Evolutionary conservation across 139 green algal species (phyloP), one percentile per base, ranked within the genome.

Genomic region (Tetradesmus lagerheimii): DNA sequence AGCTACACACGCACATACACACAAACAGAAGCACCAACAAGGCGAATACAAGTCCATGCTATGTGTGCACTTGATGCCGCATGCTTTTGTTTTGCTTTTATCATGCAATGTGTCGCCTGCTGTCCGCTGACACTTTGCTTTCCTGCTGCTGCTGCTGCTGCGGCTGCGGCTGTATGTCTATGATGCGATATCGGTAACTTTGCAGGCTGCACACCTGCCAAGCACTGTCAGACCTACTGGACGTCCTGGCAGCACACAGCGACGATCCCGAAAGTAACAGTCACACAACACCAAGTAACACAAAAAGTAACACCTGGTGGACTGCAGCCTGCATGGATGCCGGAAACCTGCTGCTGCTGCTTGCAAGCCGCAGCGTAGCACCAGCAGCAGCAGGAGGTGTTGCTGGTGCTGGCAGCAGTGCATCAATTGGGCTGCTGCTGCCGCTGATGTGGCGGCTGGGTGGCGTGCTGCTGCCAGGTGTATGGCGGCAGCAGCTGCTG

Each of bases 401-500:
- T 53, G 82, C 35, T 78, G 57, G 25, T 85, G 41, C 27, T 85
- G 79, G 41, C 29, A 66, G 77, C 77, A 53, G 77, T 29, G 41
- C 45, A 57, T 57, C 45, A 57, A 18, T 86, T n/a, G 12, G 14
- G 16, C 14, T 75, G 20, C 31, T 86, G 20, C 80, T 86, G 80
- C 29, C 31, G 31, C 80, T 86, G 80, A 43, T 76, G 80, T 86
- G 80, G 80, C 80, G 47, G 16, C 31, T 86, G 47, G 80, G 47
- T n/a, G 80, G 47, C 14, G 29, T 50, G 50, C 50, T 86, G 50
- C n/a, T 45, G 45, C 80, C 80, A 35, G 80, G 80, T 14, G 2
- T 86, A 47, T 86, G 80, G 80, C 80, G 35, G 47, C 80, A 86
- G 47, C 80, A 86, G 47, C n/a, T 86, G 80, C 29, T 77, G 47